Evolutionary conservation across 2,329 filamentous ascomycete genomes (phyloP), one percentile per base, ranked within the genome.

Genomic region (Hypoxylon sp.): DNA sequence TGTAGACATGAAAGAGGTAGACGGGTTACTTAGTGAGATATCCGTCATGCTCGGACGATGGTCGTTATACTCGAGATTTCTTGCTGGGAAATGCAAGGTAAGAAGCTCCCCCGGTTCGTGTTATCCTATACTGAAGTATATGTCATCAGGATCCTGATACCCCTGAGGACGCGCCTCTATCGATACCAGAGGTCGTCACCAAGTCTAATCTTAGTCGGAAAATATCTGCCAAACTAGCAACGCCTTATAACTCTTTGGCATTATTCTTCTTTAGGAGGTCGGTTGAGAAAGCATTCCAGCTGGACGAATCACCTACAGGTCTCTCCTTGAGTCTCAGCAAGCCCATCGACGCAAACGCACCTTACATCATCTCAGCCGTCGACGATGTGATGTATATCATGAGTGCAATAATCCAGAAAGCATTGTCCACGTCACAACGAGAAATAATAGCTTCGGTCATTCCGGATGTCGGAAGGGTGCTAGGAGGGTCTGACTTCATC

Each of bases 341-440:
- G 69, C 81, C 88, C 3, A 80, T 97, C 38, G 86, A 89, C 48
- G 84, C 88, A 55, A 92, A 92, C 67, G 85, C 92, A 2, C 95
- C 95, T 0, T 96, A 91, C 70, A 97, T 99, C 68, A 94, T 95
- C 38, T 92, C 93, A 1, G 93, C 94, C 0, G 93, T 99, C 7
- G 95, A 99, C 78, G 95, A 97, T 77, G 92, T 98, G 70, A 98
- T 99, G 94, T 99, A 98, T 76, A 97, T 99, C 67, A 91, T 97
- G 72, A 96, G 96, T 72, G 89, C 94, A 47, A 90, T 98, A 27
- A 81, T 98, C 6, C 89, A 96, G 63, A 88, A 94, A 64, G 90
- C 92, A 0, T 80, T 98, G 18, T 89, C 91, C 0, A 98, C 96
- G 0, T 91, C 90, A 2, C 93, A 97, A 72, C 82, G 88, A 65